phyloP scores from a whole-genome alignment of 192 early-diverging fungal genomes.

The Dispira parvispora region DNA sequence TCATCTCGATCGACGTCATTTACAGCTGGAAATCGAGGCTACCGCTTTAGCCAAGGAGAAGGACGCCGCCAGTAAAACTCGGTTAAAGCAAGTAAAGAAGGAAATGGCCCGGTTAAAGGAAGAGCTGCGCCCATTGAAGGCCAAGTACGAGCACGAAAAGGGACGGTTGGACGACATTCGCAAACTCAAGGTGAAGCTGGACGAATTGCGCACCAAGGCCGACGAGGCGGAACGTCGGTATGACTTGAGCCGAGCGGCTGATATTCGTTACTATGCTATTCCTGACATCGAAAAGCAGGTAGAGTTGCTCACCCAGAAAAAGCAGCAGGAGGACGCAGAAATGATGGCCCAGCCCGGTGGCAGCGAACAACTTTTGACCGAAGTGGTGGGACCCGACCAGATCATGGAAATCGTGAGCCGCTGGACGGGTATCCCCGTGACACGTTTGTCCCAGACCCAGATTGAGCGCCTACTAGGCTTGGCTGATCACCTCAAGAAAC shows the following conservation, averaged over 20 bases:
- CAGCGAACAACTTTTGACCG: slow-evolving; percentile 46
- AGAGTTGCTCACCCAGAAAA: slow-evolving; percentile 44
- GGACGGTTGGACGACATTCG: slow-evolving; percentile 79
- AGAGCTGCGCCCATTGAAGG: slow-evolving; percentile 74
- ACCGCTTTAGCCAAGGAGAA: slow-evolving; percentile 83
- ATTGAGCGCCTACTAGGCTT: slow-evolving; percentile 70
- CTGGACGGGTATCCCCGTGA: slow-evolving; percentile 96
- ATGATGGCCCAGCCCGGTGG: slow-evolving; percentile 28
- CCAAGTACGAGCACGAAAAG: slow-evolving; percentile 71
- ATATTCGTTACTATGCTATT: slow-evolving; percentile 85
- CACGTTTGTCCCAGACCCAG: slow-evolving; percentile 70
- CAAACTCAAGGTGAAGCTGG: slow-evolving; percentile 69
- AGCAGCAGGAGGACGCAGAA: slow-evolving; percentile 43
- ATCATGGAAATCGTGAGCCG: slow-evolving; percentile 86
- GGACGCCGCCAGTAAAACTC: slow-evolving; percentile 55
- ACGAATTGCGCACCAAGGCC: slow-evolving; percentile 72
- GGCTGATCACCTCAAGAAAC: slow-evolving; percentile 53
- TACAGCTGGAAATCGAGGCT: slow-evolving; percentile 93
- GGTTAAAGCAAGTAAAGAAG: slow-evolving; percentile 59
- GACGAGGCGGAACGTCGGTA: slow-evolving; percentile 67
- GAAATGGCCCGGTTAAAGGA: slow-evolving; percentile 74
- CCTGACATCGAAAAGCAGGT: slow-evolving; percentile 75
- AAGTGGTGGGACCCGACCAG: slow-evolving; percentile 78
- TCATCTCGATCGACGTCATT: slow-evolving; percentile 83
- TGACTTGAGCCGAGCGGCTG: slow-evolving; percentile 76